A percentile compares a stretch with the other conserved stretches of the same genome.
Evolutionary conservation across 805 yeast genomes (phyloP).

Genomic region (Teunomyces pallodes): DNA sequence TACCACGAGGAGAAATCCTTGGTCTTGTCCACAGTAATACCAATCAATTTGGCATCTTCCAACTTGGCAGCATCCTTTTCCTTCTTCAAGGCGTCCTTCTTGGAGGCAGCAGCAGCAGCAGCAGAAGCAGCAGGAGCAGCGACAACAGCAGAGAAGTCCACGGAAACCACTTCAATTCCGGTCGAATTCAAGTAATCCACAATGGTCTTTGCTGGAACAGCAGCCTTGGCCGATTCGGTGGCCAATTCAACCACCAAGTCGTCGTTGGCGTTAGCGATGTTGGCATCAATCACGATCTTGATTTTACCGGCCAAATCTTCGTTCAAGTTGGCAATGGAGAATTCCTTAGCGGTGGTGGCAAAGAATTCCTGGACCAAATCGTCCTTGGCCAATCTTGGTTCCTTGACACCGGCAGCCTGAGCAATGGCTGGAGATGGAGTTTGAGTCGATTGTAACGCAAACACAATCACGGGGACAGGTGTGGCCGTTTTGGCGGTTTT

Average conservation of each 20-base stretch:
- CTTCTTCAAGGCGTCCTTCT: constrained; percentile 30
- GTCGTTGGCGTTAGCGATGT: constrained; percentile 38
- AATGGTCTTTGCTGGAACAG: constrained; percentile 46
- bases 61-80: constrained; percentile 52
- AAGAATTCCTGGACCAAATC: constrained; percentile 70
- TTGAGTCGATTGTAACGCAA: constrained; percentile 67
- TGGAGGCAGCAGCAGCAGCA: constrained; percentile 18
- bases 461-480: constrained; percentile 76
- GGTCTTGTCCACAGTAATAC: constrained; percentile 92
- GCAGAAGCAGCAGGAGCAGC: constrained; percentile 24
- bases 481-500: constrained; percentile 80
- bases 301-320: constrained; percentile 50
- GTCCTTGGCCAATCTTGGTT: constrained; percentile 84
- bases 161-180: constrained; percentile 49
- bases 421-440: constrained; percentile 71
- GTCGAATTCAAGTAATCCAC: constrained; percentile 46
- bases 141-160: constrained; percentile 52
- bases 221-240: constrained; percentile 52
- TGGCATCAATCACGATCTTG: constrained; percentile 57
- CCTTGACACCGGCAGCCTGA: constrained; percentile 66
- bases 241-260: constrained; percentile 43
- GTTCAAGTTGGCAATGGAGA: constrained; percentile 54
- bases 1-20: constrained; percentile 96
- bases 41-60: constrained; percentile 87
- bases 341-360: constrained; percentile 55